Evolutionary conservation across 1,139 yeast genomes (phyloP).

Genomic region (Candida glucosophila): DNA sequence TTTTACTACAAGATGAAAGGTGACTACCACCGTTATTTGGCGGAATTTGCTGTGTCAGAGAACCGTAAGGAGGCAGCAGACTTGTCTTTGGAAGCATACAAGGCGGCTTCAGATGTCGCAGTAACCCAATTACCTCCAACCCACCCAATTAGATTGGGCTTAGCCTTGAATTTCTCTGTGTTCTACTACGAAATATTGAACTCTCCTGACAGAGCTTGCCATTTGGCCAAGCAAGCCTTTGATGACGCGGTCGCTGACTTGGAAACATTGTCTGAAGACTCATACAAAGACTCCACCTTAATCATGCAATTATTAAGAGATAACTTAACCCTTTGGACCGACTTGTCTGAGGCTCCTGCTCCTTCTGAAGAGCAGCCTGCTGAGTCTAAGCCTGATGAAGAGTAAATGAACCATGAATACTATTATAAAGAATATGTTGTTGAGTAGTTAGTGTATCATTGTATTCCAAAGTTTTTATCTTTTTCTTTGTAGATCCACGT

Average conservation of each 20-base stretch:
- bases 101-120: conserved; percentile 93
- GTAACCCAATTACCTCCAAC: conserved; percentile 96
- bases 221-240: conserved; percentile 96
- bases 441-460: no score
- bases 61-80: conserved; percentile 92
- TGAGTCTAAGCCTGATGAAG: conserved; percentile 30
- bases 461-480: no score
- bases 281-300: conserved; percentile 95
- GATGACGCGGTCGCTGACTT: conserved; percentile 99
- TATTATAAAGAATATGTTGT: conserved; percentile 6
- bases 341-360: conserved; percentile 82
- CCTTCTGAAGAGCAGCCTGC: conserved; percentile 42
- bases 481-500: no score
- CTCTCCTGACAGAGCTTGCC: conserved; percentile 98
- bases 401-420: conserved; percentile 12
- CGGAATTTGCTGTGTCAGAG: conserved; percentile 89
- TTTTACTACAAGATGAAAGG: conserved; percentile 99
- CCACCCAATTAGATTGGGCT: conserved; percentile 96
- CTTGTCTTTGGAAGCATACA: conserved; percentile 88
- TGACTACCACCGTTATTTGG: conserved; percentile 98
- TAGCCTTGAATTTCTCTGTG: conserved; percentile 95
- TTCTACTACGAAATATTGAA: conserved; percentile 96
- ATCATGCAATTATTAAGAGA: conserved; percentile 98
- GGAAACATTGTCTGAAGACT: conserved; percentile 95
- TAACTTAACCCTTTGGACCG: conserved; percentile 98